phyloP scores from a whole-genome alignment of 2,329 filamentous ascomycete species.

The Fusarium graminum region DNA sequence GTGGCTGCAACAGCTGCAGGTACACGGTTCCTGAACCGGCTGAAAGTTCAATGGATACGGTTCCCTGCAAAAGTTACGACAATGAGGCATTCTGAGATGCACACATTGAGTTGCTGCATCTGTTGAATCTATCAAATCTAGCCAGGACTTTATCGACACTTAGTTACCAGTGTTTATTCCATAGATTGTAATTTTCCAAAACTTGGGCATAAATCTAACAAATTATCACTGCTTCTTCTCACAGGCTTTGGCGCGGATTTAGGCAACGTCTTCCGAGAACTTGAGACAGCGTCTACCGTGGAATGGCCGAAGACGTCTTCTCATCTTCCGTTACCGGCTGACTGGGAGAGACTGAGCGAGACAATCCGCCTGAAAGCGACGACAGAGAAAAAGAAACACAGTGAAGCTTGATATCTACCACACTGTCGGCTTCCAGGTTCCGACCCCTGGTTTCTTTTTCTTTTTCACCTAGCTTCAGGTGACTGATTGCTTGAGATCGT shows the following conservation, averaged over 20 bases:
- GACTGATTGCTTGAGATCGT: slow-evolving; percentile 38
- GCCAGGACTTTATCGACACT: too few species aligned
- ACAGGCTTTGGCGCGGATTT: not conserved
- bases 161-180: too few species aligned
- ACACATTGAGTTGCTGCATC: too few species aligned
- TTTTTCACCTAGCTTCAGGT: slow-evolving; percentile 13
- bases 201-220: too few species aligned
- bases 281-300: slow-evolving; percentile 25
- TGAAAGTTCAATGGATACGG: slow-evolving; percentile 2
- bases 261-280: slow-evolving; percentile 16
- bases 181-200: too few species aligned
- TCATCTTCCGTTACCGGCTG: slow-evolving; percentile 11
- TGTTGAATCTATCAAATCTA: too few species aligned
- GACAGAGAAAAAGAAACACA: slow-evolving; percentile 29
- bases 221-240: not conserved
- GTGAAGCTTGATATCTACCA: slow-evolving; percentile 15
- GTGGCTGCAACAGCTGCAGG: slow-evolving; percentile 43
- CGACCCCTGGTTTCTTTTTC: slow-evolving; percentile 10
- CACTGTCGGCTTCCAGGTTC: slow-evolving; percentile 34
- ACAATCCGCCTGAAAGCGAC: slow-evolving; percentile 22
- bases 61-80: not conserved
- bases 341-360: slow-evolving; percentile 5
- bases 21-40: slow-evolving; percentile 28
- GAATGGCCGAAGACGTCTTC: slow-evolving; percentile 28
- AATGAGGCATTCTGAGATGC: not conserved